Conservation (phyloP, 139 green algal genomes). For the Coelastrella sp. region DNA sequence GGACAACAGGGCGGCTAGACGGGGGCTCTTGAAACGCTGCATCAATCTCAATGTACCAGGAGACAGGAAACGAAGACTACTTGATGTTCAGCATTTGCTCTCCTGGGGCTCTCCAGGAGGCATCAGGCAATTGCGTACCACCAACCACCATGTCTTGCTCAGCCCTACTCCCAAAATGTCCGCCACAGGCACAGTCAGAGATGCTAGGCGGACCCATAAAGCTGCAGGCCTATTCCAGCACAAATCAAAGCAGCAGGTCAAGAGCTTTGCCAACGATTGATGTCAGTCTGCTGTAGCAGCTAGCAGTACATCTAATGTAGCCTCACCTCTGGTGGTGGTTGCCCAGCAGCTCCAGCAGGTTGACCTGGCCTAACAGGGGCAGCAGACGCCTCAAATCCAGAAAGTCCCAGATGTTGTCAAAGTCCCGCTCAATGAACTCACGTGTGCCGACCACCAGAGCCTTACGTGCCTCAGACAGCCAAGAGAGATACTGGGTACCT, state of each 20-base stretch:
- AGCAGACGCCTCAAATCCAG: conserved; percentile 63
- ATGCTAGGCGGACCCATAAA: background rate
- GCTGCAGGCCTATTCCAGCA: too few species aligned
- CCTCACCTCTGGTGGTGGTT: conserved; percentile 64
- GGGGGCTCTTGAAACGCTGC: conserved; percentile 73
- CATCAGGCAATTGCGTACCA: too few species aligned
- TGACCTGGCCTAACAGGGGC: conserved; percentile 71
- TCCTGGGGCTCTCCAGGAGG: too few species aligned
- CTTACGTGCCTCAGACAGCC: conserved; percentile 59
- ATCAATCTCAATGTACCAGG: conserved; percentile 60
- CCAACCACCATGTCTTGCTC: too few species aligned
- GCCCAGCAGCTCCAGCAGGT: conserved; percentile 75
- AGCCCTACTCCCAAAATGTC: background rate
- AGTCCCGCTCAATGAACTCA: conserved; percentile 86
- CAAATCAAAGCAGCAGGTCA: too few species aligned
- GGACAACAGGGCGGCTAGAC: conserved; percentile 77
- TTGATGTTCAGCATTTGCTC: background rate
- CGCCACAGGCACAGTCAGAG: background rate
- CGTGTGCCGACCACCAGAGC: conserved; percentile 67
- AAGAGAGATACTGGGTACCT: conserved; percentile 64
- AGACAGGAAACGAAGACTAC: background rate
- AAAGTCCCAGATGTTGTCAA: conserved; percentile 62
- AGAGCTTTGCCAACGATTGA: background rate
- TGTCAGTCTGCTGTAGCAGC: background rate
- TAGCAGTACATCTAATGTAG: too few species aligned